Evolutionary conservation across 1,284 basidiomycete species (phyloP).

Genomic region (Trametes sp.): DNA sequence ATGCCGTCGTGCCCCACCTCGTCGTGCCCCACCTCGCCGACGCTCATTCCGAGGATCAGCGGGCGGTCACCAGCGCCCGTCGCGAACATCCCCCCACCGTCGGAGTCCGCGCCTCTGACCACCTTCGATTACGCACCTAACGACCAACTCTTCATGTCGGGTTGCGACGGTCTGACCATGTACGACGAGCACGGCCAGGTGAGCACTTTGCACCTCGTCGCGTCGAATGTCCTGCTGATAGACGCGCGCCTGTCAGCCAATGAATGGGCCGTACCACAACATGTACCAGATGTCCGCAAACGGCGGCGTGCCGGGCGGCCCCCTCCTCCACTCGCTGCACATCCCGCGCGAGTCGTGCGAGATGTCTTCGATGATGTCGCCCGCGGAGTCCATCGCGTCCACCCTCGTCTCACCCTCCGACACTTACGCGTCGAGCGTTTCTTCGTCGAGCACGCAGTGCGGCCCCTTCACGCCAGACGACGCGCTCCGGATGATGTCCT

Average conservation of each 20-base stretch:
- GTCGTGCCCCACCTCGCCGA: conserved; percentile 70
- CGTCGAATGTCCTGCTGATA: conserved; percentile 5
- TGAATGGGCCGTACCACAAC: conserved; percentile 52
- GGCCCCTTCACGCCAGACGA: conserved; percentile 41
- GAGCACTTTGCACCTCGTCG: conserved; percentile 21
- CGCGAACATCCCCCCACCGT: conserved; percentile 50
- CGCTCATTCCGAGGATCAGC: conserved; percentile 62
- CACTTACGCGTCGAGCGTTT: conserved; percentile 32
- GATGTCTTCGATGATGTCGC: conserved; percentile 42
- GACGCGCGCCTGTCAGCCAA: conserved; percentile 1
- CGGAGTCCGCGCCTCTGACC: conserved; percentile 50
- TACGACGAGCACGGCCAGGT: conserved; percentile 45
- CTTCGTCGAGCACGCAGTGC: conserved; percentile 34
- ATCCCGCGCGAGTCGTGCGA: conserved; percentile 43
- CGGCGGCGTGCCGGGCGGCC: conserved; percentile 24
- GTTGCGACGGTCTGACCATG: conserved; percentile 46
- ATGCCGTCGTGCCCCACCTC: conserved; percentile 73
- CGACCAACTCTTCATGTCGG: conserved; percentile 42
- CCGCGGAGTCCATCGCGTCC: conserved; percentile 47
- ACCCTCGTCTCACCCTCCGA: conserved; percentile 40
- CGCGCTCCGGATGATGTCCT: conserved; percentile 36
- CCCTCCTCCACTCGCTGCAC: conserved; percentile 49
- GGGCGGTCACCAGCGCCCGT: conserved; percentile 55
- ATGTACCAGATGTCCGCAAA: conserved; percentile 49
- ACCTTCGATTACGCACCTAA: conserved; percentile 42